A percentile compares a stretch with the other conserved stretches of the same genome.
phyloP scores from a whole-genome alignment of 2,329 filamentous ascomycete genomes.

The Emydomyces testavorans region DNA sequence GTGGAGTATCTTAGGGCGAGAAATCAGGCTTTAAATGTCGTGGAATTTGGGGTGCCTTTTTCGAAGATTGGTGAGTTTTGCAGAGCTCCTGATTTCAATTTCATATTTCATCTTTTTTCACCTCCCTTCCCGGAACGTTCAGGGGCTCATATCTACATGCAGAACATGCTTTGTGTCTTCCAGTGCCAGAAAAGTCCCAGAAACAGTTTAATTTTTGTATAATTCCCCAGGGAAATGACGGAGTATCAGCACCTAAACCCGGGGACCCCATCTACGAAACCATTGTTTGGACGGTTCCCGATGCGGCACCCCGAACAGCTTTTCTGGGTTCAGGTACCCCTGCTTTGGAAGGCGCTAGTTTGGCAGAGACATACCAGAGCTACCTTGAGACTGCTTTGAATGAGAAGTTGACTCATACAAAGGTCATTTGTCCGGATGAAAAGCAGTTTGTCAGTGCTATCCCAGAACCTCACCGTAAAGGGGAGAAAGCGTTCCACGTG shows the following conservation, averaged over 20 bases:
- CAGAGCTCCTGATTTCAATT: conserved; percentile 3
- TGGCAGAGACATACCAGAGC: conserved; percentile 38
- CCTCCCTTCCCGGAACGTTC: too few species aligned
- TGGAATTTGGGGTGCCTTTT: conserved; percentile 45
- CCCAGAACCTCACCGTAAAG: conserved; percentile 50
- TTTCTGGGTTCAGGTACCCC: conserved; percentile 35
- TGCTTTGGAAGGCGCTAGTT: conserved; percentile 29
- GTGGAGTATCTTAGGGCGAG: conserved; percentile 37
- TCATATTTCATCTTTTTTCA: not conserved
- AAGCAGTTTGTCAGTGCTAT: conserved; percentile 50
- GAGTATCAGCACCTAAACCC: conserved; percentile 37
- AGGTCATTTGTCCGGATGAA: conserved; percentile 44
- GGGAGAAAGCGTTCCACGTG: conserved; percentile 52
- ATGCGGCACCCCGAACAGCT: conserved; percentile 40
- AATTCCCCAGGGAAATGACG: conserved; percentile 43
- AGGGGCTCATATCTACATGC: not conserved
- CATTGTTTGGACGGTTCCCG: conserved; percentile 50
- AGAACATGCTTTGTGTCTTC: conserved; percentile 50
- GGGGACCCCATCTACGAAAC: conserved; percentile 39
- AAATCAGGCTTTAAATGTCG: conserved; percentile 40
- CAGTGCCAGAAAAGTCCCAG: conserved; percentile 53
- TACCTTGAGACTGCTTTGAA: conserved; percentile 39
- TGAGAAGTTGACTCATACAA: conserved; percentile 36
- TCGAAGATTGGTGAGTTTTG: conserved; percentile 37
- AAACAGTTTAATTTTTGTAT: conserved; percentile 53